Evolutionary conservation across 768 basidiomycete genomes (phyloP).

Genomic region (Neoboletus subvelutipes): DNA sequence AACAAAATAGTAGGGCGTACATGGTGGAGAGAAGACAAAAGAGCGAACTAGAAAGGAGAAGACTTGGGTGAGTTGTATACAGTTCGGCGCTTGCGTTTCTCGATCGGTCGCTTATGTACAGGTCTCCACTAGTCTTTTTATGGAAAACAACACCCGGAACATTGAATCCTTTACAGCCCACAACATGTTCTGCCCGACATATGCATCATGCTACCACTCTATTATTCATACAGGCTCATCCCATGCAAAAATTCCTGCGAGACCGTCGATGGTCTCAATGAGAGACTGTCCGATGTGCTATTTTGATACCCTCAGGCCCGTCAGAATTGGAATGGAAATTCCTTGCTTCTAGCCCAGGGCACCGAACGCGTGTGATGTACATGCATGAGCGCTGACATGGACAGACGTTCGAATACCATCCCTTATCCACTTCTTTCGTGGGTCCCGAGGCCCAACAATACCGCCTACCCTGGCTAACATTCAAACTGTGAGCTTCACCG

Average conservation of each 20-base stretch:
- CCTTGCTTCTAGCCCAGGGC: conserved; percentile 16
- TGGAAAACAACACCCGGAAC: background rate
- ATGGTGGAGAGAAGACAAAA: conserved; percentile 22
- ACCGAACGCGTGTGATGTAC: background rate
- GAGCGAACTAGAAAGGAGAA: conserved; percentile 11
- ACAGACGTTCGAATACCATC: background rate
- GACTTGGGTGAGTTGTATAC: conserved; percentile 1
- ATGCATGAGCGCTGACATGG: background rate
- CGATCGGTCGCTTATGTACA: conserved; percentile 14
- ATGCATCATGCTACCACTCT: background rate
- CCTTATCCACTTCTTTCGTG: background rate
- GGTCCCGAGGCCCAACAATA: background rate
- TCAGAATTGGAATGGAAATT: conserved; percentile 10
- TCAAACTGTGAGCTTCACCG: background rate
- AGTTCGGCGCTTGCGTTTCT: conserved; percentile 6
- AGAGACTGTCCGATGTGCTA: background rate
- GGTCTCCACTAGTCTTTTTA: conserved; percentile 6
- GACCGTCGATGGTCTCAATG: background rate
- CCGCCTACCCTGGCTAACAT: background rate
- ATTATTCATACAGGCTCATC: background rate
- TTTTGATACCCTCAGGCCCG: background rate
- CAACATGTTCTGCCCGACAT: background rate
- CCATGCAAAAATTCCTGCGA: background rate
- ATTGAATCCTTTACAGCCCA: too few species aligned
- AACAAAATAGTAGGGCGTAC: conserved; percentile 7